Percentiles rank a stretch among this genome's conserved stretches.
Evolutionary conservation across 768 basidiomycete species (phyloP).

Genomic region (Boletus sp.): DNA sequence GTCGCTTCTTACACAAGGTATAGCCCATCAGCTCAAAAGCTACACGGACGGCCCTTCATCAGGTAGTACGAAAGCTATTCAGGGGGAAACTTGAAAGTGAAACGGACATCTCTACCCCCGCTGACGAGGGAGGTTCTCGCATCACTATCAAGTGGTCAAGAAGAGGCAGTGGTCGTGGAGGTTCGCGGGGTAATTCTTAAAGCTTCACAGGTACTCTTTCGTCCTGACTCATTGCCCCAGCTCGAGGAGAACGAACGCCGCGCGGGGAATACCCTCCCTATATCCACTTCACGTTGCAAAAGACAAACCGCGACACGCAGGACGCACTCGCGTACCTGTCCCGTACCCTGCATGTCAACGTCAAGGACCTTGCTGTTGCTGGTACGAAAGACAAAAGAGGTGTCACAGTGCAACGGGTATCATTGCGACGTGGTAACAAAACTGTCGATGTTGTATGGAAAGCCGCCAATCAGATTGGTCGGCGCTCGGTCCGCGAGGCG

Average conservation of each 20-base stretch:
- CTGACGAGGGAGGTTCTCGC: constrained; percentile 64
- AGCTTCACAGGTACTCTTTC: not conserved
- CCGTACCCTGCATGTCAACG: constrained; percentile 67
- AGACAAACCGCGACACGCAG: constrained; percentile 96
- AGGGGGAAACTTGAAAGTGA: constrained; percentile 81
- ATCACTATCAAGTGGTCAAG: constrained; percentile 79
- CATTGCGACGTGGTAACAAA: constrained; percentile 70
- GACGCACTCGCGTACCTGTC: constrained; percentile 84
- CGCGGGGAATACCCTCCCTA: constrained; percentile 77
- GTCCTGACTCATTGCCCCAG: constrained; percentile 7
- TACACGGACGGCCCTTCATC: constrained; percentile 78
- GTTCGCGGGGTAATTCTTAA: constrained; percentile 32
- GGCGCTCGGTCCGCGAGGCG: constrained; percentile 55
- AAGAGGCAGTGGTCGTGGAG: constrained; percentile 44
- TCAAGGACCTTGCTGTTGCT: constrained; percentile 84
- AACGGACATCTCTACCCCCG: constrained; percentile 51
- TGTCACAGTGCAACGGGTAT: constrained; percentile 91
- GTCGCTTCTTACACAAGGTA: constrained; percentile 11
- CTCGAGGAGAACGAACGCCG: constrained; percentile 42
- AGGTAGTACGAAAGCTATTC: constrained; percentile 76
- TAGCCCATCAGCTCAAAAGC: constrained; percentile 85
- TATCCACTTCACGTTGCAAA: constrained; percentile 95
- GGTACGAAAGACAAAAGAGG: constrained; percentile 99
- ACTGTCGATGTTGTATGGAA: constrained; percentile 85
- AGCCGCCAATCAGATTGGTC: constrained; percentile 63